Conservation (phyloP, 78 protist species). For the Pigoraptor vietnamica region DNA sequence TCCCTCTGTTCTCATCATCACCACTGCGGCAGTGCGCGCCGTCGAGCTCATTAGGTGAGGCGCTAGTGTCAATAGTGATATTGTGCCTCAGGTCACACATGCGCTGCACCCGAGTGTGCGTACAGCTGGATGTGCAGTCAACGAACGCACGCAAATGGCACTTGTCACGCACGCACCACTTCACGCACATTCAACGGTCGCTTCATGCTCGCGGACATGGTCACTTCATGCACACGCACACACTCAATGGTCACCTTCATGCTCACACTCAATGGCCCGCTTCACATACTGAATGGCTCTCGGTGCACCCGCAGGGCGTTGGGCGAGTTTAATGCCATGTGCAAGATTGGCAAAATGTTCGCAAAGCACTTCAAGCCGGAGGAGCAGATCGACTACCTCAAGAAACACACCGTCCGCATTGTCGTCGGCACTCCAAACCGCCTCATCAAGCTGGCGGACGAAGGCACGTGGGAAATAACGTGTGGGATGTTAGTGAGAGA, state of each 20-base stretch:
- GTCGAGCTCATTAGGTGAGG: neutral
- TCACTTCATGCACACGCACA: too few species aligned
- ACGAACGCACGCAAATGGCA: too few species aligned
- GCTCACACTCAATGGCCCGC: too few species aligned
- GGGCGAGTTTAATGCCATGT: neutral
- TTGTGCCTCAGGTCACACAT: neutral
- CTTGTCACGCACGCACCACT: too few species aligned
- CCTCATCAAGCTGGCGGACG: neutral
- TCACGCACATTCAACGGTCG: too few species aligned
- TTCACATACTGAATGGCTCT: too few species aligned
- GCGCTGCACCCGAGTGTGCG: neutral
- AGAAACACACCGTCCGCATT: neutral
- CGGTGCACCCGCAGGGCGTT: neutral
- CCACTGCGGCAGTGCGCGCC: neutral
- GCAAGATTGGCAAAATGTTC: neutral
- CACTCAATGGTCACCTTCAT: too few species aligned
- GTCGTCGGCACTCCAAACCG: slow-evolving; percentile 17
- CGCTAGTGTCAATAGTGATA: neutral
- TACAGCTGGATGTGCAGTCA: too few species aligned
- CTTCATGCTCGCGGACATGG: too few species aligned
- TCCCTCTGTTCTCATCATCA: neutral
- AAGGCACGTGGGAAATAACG: neutral
- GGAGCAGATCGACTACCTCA: slow-evolving; percentile 1
- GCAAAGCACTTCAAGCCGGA: slow-evolving; percentile 3
- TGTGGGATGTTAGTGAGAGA: too few species aligned